phyloP scores from a whole-genome alignment of 352 stramenopile species.

The Pythium graminicola region DNA sequence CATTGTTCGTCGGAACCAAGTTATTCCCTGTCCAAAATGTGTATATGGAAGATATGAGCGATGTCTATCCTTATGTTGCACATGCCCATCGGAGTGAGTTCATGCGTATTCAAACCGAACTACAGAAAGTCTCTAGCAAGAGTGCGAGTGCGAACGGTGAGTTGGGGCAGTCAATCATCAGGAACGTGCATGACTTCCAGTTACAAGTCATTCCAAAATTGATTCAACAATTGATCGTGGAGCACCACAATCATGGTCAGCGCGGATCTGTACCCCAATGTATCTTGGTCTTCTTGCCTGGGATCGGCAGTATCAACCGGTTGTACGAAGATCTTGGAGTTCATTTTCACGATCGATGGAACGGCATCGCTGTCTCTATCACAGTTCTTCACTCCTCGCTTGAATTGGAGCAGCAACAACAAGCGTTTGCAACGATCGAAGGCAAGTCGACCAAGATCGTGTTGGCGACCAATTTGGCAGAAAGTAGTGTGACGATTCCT shows the following conservation, averaged over 20 bases:
- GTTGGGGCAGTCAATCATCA: conserved; percentile 20
- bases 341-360: conserved; percentile 10
- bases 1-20: conserved; percentile 78
- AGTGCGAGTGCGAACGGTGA: conserved; percentile 19
- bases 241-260: conserved; percentile 44
- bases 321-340: conserved; percentile 63
- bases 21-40: conserved; percentile 74
- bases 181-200: conserved; percentile 59
- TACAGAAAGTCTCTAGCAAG: not conserved
- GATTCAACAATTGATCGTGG: conserved; percentile 62
- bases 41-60: conserved; percentile 75
- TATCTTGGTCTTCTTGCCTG: conserved; percentile 80
- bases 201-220: conserved; percentile 40
- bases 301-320: conserved; percentile 78
- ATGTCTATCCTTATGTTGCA: conserved; percentile 53
- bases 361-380: conserved; percentile 44
- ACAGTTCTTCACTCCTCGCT: conserved; percentile 74
- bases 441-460: conserved; percentile 78
- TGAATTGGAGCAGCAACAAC: conserved; percentile 60
- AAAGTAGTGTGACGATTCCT: conserved; percentile 88
- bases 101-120: conserved; percentile 42
- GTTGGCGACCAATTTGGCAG: conserved; percentile 85
- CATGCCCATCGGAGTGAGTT: conserved; percentile 51
- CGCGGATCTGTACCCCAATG: conserved; percentile 27
- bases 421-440: conserved; percentile 61